These are phyloP conservation scores for Syncephalastrum racemosum DNA, from an alignment of 371 early-diverging fungal genomes.

Conservation along the genomic window DNA sequence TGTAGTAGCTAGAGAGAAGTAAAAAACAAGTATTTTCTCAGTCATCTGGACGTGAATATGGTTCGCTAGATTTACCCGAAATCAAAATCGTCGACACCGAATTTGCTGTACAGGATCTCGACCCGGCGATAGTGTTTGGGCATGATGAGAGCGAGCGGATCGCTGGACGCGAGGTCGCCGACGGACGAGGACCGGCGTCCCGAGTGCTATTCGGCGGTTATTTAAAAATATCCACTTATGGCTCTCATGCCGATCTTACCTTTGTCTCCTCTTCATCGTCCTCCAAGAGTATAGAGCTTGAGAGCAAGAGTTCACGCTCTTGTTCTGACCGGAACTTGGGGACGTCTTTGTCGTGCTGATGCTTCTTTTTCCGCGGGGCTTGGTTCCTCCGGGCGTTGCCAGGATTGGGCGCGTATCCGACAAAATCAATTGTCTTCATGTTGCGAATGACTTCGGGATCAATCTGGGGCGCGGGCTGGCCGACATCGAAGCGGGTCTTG, in stretches of 20 bases:
- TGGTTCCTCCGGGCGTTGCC: slow-evolving; percentile 79
- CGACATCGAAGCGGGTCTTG: slow-evolving; percentile 61
- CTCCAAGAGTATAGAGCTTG: slow-evolving; percentile 32
- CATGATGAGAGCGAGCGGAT: slow-evolving; percentile 48
- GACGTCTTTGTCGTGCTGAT: slow-evolving; percentile 42
- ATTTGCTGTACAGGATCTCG: slow-evolving; percentile 83
- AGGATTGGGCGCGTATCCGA: slow-evolving; percentile 89
- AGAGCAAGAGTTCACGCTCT: slow-evolving; percentile 63
- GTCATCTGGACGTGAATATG: not conserved
- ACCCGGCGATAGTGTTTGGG: slow-evolving; percentile 75
- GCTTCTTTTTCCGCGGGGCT: slow-evolving; percentile 47
- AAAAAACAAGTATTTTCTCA: not conserved
- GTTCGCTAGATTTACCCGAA: slow-evolving; percentile 60
- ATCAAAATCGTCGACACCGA: slow-evolving; percentile 97
- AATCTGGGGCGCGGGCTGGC: slow-evolving; percentile 66
- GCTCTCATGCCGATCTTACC: slow-evolving; percentile 8
- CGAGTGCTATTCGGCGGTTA: slow-evolving; percentile 17
- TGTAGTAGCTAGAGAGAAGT: slow-evolving; percentile 62
- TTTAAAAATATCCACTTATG: not conserved
- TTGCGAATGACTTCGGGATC: slow-evolving; percentile 73
- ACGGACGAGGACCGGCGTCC: slow-evolving; percentile 43
- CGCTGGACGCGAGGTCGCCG: slow-evolving; percentile 25
- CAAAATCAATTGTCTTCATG: slow-evolving; percentile 87
- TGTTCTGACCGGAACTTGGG: slow-evolving; percentile 91
- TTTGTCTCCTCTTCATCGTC: slow-evolving; percentile 20